A percentile compares a stretch with the other conserved stretches of the same genome.
These are phyloP conservation scores for Scheffersomyces quercinus DNA, from an alignment of 1,139 yeast genomes.

Conservation along the genomic window DNA sequence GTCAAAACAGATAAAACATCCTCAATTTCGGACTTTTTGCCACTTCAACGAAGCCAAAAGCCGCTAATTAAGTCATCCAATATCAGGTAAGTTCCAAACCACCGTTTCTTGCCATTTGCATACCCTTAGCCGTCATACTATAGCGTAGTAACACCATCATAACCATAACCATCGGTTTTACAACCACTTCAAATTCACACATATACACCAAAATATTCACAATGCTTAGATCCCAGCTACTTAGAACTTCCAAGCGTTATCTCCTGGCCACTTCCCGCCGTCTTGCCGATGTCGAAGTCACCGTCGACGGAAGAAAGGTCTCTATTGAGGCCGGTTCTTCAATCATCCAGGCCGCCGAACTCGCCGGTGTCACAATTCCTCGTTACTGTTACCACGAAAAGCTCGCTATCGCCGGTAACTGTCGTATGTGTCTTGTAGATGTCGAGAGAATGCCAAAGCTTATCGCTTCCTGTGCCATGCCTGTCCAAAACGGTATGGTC, in stretches of 20 bases:
- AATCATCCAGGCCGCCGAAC: constrained; percentile 87
- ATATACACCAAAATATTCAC: constrained; percentile 1
- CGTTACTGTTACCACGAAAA: constrained; percentile 92
- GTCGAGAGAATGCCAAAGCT: constrained; percentile 89
- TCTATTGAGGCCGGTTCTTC: constrained; percentile 85
- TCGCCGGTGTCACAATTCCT: constrained; percentile 86
- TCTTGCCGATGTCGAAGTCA: constrained; percentile 66
- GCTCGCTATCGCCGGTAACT: constrained; percentile 90
- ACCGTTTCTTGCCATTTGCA: not conserved
- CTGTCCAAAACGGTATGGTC: constrained; percentile 87
- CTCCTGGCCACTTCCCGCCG: constrained; percentile 27
- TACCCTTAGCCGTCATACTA: not conserved
- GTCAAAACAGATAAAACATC: no score
- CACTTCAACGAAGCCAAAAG: no score
- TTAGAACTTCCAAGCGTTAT: constrained; percentile 30
- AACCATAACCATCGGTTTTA: not conserved
- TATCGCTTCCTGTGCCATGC: constrained; percentile 90
- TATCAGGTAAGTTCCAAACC: no score
- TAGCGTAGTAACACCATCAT: not conserved
- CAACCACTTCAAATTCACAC: constrained; percentile 1
- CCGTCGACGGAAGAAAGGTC: constrained; percentile 77
- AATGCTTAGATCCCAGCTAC: constrained; percentile 25
- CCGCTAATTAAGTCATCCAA: no score
- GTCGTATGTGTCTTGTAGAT: constrained; percentile 92
- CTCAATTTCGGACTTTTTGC: no score